A percentile compares a stretch with the other conserved stretches of the same genome.
Conservation (phyloP, 352 stramenopile genomes). For the Phytophthora multivora region DNA sequence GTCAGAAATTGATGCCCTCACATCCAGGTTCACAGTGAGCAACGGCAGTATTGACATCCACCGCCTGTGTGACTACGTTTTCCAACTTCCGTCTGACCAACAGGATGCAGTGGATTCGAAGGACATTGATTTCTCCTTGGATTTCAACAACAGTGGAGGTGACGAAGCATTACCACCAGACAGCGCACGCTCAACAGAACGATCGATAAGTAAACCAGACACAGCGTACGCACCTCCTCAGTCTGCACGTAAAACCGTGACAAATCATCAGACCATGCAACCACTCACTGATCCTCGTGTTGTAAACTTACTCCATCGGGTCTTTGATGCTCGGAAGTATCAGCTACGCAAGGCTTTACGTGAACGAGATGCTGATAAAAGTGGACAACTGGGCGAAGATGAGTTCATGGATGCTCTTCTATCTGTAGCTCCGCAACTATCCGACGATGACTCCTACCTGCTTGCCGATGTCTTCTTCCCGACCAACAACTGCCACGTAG, state of each 20-base stretch:
- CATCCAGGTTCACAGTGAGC: constrained; percentile 25
- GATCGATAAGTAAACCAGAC: neutral
- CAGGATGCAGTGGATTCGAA: constrained; percentile 12
- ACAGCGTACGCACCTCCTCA: constrained; percentile 8
- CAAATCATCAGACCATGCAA: constrained; percentile 6
- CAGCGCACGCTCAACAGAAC: constrained; percentile 14
- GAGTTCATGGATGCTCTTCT: constrained; percentile 79
- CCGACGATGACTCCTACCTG: constrained; percentile 75
- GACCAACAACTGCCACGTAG: constrained; percentile 68
- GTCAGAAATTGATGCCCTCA: constrained; percentile 39
- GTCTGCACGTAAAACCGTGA: constrained; percentile 9
- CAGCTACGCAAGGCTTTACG: constrained; percentile 70
- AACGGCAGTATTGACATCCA: constrained; percentile 44
- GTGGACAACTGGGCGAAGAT: constrained; percentile 62
- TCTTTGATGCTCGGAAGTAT: constrained; percentile 73
- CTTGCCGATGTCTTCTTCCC: constrained; percentile 77
- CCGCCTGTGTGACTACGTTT: constrained; percentile 43
- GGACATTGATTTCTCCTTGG: constrained; percentile 23
- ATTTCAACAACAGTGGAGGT: constrained; percentile 8
- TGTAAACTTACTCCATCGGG: constrained; percentile 49
- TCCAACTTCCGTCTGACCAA: constrained; percentile 29
- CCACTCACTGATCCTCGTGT: constrained; percentile 34
- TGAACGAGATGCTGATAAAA: constrained; percentile 61
- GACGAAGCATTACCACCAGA: constrained; percentile 25
- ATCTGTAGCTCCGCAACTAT: constrained; percentile 58